Conservation (phyloP, 192 early-diverging fungal genomes). For the Lobosporangium transversale region DNA sequence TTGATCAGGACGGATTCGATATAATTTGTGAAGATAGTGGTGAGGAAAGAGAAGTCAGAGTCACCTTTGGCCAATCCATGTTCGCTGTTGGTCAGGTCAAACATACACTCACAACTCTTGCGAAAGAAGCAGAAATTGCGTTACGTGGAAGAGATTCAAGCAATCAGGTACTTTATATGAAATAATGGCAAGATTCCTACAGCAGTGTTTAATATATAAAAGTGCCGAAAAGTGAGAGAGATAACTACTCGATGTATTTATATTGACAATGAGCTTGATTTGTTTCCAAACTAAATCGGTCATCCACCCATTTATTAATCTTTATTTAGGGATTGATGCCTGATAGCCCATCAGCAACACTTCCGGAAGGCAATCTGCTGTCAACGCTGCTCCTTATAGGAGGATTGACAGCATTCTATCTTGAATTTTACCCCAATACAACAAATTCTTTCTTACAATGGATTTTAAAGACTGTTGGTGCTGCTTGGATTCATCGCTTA, state of each 20-base stretch:
- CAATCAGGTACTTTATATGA: slow-evolving; percentile 32
- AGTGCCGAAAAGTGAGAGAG: too few species aligned
- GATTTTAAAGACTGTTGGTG: slow-evolving; percentile 9
- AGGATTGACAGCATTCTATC: slow-evolving; percentile 10
- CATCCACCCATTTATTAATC: too few species aligned
- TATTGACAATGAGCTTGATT: too few species aligned
- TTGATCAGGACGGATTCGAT: slow-evolving; percentile 41
- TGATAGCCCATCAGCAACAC: slow-evolving; percentile 18
- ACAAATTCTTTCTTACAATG: slow-evolving; percentile 35
- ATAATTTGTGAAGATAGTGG: slow-evolving; percentile 15
- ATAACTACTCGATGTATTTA: too few species aligned
- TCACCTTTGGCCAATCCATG: slow-evolving; percentile 35
- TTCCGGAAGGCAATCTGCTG: slow-evolving; percentile 7
- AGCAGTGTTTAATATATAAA: too few species aligned
- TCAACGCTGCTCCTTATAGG: not conserved
- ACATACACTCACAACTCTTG: slow-evolving; percentile 16
- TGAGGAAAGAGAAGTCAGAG: slow-evolving; percentile 30
- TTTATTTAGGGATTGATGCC: slow-evolving; percentile 25
- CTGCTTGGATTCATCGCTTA: slow-evolving; percentile 8
- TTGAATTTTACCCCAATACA: slow-evolving; percentile 43
- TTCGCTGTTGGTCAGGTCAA: slow-evolving; percentile 43
- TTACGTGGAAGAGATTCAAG: slow-evolving; percentile 19
- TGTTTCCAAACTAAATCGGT: too few species aligned
- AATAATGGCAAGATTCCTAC: too few species aligned
- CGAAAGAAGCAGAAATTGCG: slow-evolving; percentile 37